A percentile compares a stretch with the other conserved stretches of the same genome.
Conservation (phyloP, 257 asterid genomes). For the Jaltomata sinuosa region DNA sequence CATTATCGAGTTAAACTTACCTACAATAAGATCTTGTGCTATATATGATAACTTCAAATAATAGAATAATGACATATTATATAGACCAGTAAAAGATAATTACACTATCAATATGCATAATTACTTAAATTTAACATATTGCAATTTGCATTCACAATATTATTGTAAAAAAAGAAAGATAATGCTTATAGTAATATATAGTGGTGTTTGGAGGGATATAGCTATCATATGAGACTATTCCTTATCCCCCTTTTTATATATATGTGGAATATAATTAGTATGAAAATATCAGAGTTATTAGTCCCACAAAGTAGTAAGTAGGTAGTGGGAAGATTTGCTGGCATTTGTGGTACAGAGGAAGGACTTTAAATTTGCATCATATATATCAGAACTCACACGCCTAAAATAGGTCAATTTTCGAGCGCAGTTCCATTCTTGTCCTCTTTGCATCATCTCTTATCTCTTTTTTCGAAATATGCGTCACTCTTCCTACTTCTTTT, state of each 20-base stretch:
- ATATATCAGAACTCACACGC: background rate
- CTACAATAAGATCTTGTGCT: too few species aligned
- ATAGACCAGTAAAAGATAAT: too few species aligned
- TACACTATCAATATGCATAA: background rate
- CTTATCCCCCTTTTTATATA: background rate
- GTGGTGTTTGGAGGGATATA: background rate
- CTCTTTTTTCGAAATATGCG: background rate
- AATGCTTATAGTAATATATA: background rate
- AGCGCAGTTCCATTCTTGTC: background rate
- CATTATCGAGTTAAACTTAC: too few species aligned
- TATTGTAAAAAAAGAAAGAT: background rate
- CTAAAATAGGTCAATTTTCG: background rate
- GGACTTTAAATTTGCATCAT: background rate
- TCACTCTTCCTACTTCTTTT: background rate
- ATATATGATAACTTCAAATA: too few species aligned
- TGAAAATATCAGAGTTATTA: background rate
- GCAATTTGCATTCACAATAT: background rate
- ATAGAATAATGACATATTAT: too few species aligned
- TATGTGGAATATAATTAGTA: background rate
- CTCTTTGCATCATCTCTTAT: background rate
- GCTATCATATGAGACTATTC: background rate
- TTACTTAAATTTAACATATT: background rate
- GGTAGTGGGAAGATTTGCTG: slow-evolving; percentile 3
- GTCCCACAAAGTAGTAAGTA: background rate
- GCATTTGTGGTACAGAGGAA: slow-evolving; percentile 8